Percentiles rank a stretch among this genome's conserved stretches.
phyloP scores from a whole-genome alignment of 805 yeast genomes.

The Candida berthetii region DNA sequence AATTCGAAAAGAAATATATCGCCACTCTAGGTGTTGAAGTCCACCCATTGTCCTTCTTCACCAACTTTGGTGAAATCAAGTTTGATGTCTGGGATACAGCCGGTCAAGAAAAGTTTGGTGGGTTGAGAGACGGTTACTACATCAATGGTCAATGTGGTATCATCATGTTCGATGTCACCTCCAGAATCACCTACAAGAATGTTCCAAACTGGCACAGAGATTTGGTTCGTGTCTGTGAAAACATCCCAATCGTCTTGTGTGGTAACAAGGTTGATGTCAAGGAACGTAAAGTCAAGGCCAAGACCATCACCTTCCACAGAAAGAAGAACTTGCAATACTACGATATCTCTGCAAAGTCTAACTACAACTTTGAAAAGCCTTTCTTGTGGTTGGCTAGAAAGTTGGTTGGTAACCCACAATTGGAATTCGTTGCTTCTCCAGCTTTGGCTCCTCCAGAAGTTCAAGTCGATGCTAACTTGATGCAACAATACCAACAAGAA shows the following conservation, averaged over 20 bases:
- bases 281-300: constrained; percentile 99
- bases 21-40: constrained; percentile 99
- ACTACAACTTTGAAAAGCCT: constrained; percentile 99
- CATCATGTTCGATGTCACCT: constrained; percentile 99
- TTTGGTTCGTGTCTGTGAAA: constrained; percentile 98
- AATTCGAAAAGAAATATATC: constrained; percentile 96
- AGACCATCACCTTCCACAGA: constrained; percentile 99
- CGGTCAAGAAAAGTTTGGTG: constrained; percentile 99
- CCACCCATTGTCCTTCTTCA: constrained; percentile 96
- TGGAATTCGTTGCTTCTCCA: constrained; percentile 98
- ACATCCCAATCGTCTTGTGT: constrained; percentile 97
- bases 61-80: constrained; percentile 97
- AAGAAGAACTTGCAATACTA: constrained; percentile 99
- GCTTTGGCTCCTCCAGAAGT: constrained; percentile 99
- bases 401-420: constrained; percentile 95
- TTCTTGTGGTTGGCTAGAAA: constrained; percentile 99
- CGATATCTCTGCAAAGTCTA: constrained; percentile 99
- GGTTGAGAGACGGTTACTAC: constrained; percentile 99
- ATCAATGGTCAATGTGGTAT: constrained; percentile 99
- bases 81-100: constrained; percentile 99
- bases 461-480: constrained; percentile 90
- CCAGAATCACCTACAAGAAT: constrained; percentile 98
- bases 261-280: constrained; percentile 99
- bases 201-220: constrained; percentile 99
- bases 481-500: constrained; percentile 98